Base-by-base conservation (phyloP, 225 moss, liverwort and hornwort species). In the Polytrichum formosum region DNA sequence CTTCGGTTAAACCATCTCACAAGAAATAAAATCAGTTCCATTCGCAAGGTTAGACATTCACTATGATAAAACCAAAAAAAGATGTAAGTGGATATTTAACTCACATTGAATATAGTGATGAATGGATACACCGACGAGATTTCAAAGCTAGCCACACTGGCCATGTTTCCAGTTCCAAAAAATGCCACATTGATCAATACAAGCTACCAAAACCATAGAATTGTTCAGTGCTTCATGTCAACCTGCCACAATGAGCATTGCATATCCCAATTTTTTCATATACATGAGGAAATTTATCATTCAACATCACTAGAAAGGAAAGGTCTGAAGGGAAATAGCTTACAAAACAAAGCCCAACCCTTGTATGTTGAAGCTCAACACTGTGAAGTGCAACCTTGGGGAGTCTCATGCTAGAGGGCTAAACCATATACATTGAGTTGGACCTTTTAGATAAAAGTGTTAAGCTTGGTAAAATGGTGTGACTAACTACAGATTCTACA, bases 41-140 rank as follows among this genome's bases (percentile, higher is more conserved):
- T 46, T 46, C 16, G 3, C 46, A 46, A 46, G 46, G 46, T 46
- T 13, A 46, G 13, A 46, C 16, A 46, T 46, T 46, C 46, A 46
- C 46, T 13, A 46, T 46, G 16, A 46, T 16, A 46, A 4, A 46
- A 46, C 13, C 13, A 46, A 46, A 46, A 31, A 46, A 46, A 4
- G 46, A 46, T 4, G 13, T 16, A 16, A 13, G 46, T 46, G 46
- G 46, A 46, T 46, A 13, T 46, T 46, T 46, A 46, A 30, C 89
- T 88, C 83, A 91, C 97, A 80, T 98, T 83, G 78, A 98, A 98
- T 64, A 94, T 84, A 74, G 97, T 98, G 56, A 98, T 92, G 67
- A 98, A 94, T 67, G 94, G 91, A 77, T 98, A 98, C 30, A 98
- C 97, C 66, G 97, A 98, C 63, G 97, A 98, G 73, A 98, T 94